phyloP scores from a whole-genome alignment of 2,329 filamentous ascomycete species.

The Neofusicoccum umdonicola region DNA sequence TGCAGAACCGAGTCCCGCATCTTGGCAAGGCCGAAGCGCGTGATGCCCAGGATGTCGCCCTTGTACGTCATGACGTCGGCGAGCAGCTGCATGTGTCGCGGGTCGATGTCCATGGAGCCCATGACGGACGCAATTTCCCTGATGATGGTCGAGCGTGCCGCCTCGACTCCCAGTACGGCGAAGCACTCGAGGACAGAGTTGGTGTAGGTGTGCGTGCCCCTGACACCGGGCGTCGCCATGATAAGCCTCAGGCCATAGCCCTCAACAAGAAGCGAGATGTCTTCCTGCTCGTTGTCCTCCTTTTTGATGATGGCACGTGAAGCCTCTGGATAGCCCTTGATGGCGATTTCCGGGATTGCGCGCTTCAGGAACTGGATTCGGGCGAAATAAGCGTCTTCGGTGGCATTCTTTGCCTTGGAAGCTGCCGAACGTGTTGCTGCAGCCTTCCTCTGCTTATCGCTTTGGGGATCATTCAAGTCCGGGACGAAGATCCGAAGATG shows the following conservation, averaged over 20 bases:
- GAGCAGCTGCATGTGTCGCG: slow-evolving; percentile 93
- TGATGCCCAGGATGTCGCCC: slow-evolving; percentile 94
- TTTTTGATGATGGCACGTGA: slow-evolving; percentile 86
- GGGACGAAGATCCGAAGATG: slow-evolving; percentile 72
- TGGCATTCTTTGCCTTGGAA: slow-evolving; percentile 27
- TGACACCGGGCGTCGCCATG: slow-evolving; percentile 90
- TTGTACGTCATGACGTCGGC: slow-evolving; percentile 99
- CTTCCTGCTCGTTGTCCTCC: slow-evolving; percentile 62
- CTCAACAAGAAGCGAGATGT: slow-evolving; percentile 70
- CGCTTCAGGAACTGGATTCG: slow-evolving; percentile 84
- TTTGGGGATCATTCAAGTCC: slow-evolving; percentile 35
- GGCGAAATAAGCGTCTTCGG: slow-evolving; percentile 65
- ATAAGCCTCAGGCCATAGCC: slow-evolving; percentile 86
- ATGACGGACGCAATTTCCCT: slow-evolving; percentile 86
- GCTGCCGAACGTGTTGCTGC: slow-evolving; percentile 23
- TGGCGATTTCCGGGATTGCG: slow-evolving; percentile 74
- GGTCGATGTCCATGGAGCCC: slow-evolving; percentile 92
- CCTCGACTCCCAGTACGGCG: slow-evolving; percentile 90
- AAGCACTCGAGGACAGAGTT: slow-evolving; percentile 91
- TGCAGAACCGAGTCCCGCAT: slow-evolving; percentile 94
- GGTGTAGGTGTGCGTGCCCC: slow-evolving; percentile 69
- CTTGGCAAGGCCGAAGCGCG: slow-evolving; percentile 91
- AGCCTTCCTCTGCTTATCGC: slow-evolving; percentile 23
- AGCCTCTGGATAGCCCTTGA: slow-evolving; percentile 86
- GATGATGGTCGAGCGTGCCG: slow-evolving; percentile 84